Evolutionary conservation across 2,329 filamentous ascomycete species (phyloP).

Genomic region (Bretziella fagacearum): DNA sequence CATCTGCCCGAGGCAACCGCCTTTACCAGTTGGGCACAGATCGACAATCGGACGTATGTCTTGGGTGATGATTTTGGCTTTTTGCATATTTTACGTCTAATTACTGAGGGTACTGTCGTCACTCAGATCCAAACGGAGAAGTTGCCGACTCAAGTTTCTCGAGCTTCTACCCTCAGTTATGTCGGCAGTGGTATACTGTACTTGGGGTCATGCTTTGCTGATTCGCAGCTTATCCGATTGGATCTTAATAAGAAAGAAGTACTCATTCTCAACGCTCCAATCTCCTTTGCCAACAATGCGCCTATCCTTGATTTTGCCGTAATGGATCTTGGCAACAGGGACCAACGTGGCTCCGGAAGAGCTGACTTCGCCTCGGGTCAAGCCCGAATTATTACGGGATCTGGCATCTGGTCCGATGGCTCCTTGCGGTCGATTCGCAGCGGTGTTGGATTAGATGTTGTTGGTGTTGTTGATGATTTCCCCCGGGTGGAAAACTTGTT

Average conservation of each 20-base stretch:
- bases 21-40: slow-evolving; percentile 80
- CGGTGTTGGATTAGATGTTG: slow-evolving; percentile 79
- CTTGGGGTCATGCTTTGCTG: slow-evolving; percentile 80
- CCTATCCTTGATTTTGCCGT: slow-evolving; percentile 87
- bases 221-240: slow-evolving; percentile 65
- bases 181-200: slow-evolving; percentile 59
- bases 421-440: slow-evolving; percentile 80
- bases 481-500: slow-evolving; percentile 58
- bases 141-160: slow-evolving; percentile 45
- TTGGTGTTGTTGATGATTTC: slow-evolving; percentile 68
- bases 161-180: slow-evolving; percentile 64
- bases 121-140: slow-evolving; percentile 52
- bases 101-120: slow-evolving; percentile 49
- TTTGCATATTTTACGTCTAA: slow-evolving; percentile 68
- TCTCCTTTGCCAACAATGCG: slow-evolving; percentile 51
- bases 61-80: slow-evolving; percentile 81
- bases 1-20: slow-evolving; percentile 58
- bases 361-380: slow-evolving; percentile 89
- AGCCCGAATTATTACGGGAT: slow-evolving; percentile 81
- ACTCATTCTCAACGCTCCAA: slow-evolving; percentile 54
- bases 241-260: slow-evolving; percentile 30
- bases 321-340: slow-evolving; percentile 74
- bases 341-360: slow-evolving; percentile 36
- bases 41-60: slow-evolving; percentile 69
- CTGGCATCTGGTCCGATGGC: slow-evolving; percentile 77